Evolutionary conservation across 768 basidiomycete species (phyloP).

Genomic region (Chalciporus pseudorubinellus): DNA sequence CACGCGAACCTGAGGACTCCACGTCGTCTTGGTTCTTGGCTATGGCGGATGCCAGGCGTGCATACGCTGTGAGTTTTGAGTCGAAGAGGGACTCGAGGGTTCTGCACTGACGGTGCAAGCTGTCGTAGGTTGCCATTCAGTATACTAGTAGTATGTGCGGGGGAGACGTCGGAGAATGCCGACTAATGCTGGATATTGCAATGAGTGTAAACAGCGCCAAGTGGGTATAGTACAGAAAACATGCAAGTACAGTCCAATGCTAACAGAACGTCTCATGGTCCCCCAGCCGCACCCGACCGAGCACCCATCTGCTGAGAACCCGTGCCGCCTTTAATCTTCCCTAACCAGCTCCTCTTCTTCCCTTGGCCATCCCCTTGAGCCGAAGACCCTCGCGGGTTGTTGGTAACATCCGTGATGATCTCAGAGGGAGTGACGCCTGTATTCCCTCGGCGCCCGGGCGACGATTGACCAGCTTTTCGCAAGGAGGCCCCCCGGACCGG

Average conservation of each 20-base stretch:
- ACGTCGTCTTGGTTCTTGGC: constrained; percentile 54
- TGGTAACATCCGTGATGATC: constrained; percentile 60
- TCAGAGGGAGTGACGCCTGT: constrained; percentile 37
- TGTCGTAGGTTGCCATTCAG: constrained; percentile 78
- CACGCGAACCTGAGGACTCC: constrained; percentile 66
- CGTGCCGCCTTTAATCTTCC: constrained; percentile 56
- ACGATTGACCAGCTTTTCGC: constrained; percentile 42
- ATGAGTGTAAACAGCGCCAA: background rate
- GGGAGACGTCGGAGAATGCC: constrained; percentile 18
- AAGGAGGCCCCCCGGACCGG: constrained; percentile 54
- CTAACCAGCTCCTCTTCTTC: constrained; percentile 68
- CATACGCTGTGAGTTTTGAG: constrained; percentile 86
- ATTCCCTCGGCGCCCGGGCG: constrained; percentile 49
- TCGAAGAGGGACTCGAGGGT: constrained; percentile 93
- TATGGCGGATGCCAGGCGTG: constrained; percentile 74
- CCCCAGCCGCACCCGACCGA: constrained; percentile 21
- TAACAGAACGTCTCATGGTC: constrained; percentile 23
- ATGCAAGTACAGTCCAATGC: constrained; percentile 10
- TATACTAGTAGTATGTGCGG: background rate
- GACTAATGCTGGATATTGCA: constrained; percentile 7
- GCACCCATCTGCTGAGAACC: constrained; percentile 18
- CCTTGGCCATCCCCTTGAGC: constrained; percentile 21
- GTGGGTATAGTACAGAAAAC: constrained; percentile 17
- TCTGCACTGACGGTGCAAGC: constrained; percentile 86
- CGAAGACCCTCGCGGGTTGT: constrained; percentile 48